Conservation (phyloP, 73 alveolate species). For the Uronychia setigera region DNA sequence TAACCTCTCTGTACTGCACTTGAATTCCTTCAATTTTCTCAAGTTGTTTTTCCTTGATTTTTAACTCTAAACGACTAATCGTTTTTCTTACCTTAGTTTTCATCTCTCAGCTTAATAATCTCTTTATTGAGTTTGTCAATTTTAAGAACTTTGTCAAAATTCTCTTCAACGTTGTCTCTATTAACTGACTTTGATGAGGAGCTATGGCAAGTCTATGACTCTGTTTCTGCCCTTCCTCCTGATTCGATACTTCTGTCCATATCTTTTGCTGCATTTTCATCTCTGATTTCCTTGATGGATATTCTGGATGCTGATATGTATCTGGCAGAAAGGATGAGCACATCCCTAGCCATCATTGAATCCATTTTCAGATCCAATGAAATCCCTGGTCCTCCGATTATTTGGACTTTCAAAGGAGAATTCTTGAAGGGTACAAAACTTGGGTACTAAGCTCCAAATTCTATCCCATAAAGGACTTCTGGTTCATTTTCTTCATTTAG, state of each 20-base stretch:
- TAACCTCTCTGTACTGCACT: background rate
- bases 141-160: background rate
- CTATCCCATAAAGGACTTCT: background rate
- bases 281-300: background rate
- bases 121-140: background rate
- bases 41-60: background rate
- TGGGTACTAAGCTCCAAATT: background rate
- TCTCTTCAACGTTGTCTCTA: background rate
- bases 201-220: background rate
- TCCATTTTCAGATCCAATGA: background rate
- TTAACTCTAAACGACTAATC: background rate
- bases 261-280: background rate
- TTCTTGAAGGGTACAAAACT: background rate
- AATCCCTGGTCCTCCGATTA: background rate
- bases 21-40: background rate
- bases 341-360: background rate
- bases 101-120: background rate
- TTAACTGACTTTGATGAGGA: background rate
- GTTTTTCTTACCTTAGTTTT: background rate
- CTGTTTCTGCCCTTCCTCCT: background rate
- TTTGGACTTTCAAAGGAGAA: background rate
- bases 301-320: background rate
- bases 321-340: background rate
- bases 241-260: background rate
- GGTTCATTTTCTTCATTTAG: background rate